These are phyloP conservation scores for Pseudogymnoascus sp. DNA, from an alignment of 2,329 filamentous ascomycete genomes.

Conservation along the genomic window DNA sequence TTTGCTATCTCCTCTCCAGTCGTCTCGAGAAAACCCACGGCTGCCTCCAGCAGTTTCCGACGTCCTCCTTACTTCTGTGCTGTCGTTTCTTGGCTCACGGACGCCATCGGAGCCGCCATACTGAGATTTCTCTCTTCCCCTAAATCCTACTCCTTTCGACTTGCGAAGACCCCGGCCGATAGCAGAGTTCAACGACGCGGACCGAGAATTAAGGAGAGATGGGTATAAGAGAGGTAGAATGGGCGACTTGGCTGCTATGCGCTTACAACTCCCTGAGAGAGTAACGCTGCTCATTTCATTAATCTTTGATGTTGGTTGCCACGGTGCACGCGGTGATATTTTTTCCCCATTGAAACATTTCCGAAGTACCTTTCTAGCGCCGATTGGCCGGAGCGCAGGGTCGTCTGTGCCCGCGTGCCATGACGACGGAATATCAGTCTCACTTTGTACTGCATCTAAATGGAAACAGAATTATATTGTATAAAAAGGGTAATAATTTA, in stretches of 20 bases:
- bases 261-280: slow-evolving; percentile 15
- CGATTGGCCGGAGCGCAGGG: not conserved
- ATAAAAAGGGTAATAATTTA: not conserved
- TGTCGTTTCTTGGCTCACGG: slow-evolving; percentile 25
- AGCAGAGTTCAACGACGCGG: slow-evolving; percentile 55
- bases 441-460: not conserved
- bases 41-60: slow-evolving; percentile 29
- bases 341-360: slow-evolving; percentile 8
- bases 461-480: not conserved
- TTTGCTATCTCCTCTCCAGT: not conserved
- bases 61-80: slow-evolving; percentile 17
- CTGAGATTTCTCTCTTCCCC: slow-evolving; percentile 19
- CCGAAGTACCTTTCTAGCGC: not conserved
- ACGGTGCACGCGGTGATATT: not conserved
- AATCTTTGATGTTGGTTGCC: slow-evolving; percentile 2
- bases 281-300: slow-evolving; percentile 22
- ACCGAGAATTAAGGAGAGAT: slow-evolving; percentile 25
- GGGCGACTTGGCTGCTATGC: slow-evolving; percentile 13
- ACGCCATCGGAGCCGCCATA: slow-evolving; percentile 15
- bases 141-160: slow-evolving; percentile 32
- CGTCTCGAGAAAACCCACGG: slow-evolving; percentile 20
- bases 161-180: slow-evolving; percentile 58
- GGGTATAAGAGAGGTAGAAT: slow-evolving; percentile 12
- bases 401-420: slow-evolving; percentile 1
- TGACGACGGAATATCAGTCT: not conserved